phyloP scores from a whole-genome alignment of 2,329 filamentous ascomycete species.

The Alternaria arbusti region DNA sequence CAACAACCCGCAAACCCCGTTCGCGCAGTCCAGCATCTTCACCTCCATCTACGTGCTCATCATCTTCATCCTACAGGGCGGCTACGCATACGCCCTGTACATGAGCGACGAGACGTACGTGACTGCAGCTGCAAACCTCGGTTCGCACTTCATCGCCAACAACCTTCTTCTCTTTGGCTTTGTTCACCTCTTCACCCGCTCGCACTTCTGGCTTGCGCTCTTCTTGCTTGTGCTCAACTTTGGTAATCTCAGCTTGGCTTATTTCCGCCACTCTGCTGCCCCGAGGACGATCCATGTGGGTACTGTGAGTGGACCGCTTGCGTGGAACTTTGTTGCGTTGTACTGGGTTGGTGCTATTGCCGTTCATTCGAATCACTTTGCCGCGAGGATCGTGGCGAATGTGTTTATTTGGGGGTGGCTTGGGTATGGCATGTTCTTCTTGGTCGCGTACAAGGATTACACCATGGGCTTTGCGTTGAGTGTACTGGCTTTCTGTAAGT shows the following conservation, averaged over 20 bases:
- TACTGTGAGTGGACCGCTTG: conserved; percentile 77
- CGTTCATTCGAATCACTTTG: conserved; percentile 69
- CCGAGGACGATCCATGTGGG: conserved; percentile 78
- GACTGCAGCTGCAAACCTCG: conserved; percentile 75
- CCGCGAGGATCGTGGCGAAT: conserved; percentile 82
- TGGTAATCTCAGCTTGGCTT: conserved; percentile 77
- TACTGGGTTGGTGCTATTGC: conserved; percentile 90
- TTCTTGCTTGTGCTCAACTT: conserved; percentile 80
- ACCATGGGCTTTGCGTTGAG: conserved; percentile 82
- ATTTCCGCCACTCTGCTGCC: conserved; percentile 78
- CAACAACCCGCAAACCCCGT: conserved; percentile 76
- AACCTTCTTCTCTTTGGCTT: conserved; percentile 84
- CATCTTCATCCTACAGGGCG: conserved; percentile 76
- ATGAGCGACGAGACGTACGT: conserved; percentile 67
- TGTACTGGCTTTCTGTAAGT: conserved; percentile 71
- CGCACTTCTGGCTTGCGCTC: conserved; percentile 77
- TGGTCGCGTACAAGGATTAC: conserved; percentile 74
- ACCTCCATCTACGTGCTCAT: conserved; percentile 78
- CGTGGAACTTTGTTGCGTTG: conserved; percentile 84
- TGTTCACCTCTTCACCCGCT: conserved; percentile 81
- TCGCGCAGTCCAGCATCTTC: conserved; percentile 71
- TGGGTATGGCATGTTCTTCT: conserved; percentile 77
- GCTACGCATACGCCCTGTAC: conserved; percentile 80
- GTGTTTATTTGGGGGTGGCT: conserved; percentile 87
- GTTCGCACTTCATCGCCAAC: conserved; percentile 83